Conservation (phyloP, 2,329 filamentous ascomycete genomes). For the Aureobasidium uvarum region DNA sequence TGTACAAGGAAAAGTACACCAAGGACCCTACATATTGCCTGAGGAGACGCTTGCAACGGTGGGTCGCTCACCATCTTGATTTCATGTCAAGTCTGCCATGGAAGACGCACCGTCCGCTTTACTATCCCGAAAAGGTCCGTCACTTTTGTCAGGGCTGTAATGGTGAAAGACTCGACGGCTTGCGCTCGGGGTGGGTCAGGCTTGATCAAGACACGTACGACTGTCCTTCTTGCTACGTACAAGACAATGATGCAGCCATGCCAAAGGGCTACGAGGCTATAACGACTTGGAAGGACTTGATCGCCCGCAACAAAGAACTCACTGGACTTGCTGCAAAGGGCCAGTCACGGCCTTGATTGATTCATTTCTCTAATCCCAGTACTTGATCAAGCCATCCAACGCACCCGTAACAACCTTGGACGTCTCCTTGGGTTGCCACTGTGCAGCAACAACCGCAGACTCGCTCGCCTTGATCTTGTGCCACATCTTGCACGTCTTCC, state of each 20-base stretch:
- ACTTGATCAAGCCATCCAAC: slow-evolving; percentile 81
- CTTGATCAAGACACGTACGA: neutral
- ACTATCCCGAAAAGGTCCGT: neutral
- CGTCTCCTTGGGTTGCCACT: slow-evolving; percentile 97
- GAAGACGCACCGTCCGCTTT: neutral
- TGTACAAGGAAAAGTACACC: too few species aligned
- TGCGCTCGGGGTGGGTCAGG: neutral
- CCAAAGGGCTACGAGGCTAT: neutral
- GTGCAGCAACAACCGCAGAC: slow-evolving; percentile 76
- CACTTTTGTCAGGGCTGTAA: neutral
- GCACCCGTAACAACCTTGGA: slow-evolving; percentile 92
- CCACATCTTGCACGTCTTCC: slow-evolving; percentile 99
- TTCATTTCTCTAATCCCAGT: slow-evolving; percentile 69
- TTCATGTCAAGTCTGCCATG: neutral
- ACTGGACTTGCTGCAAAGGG: neutral
- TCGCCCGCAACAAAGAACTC: neutral
- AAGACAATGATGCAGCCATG: neutral
- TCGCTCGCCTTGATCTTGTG: slow-evolving; percentile 89
- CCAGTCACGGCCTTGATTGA: neutral
- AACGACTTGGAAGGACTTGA: neutral
- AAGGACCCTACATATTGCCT: too few species aligned
- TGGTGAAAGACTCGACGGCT: neutral
- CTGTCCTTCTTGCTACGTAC: neutral
- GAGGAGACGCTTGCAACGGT: neutral
- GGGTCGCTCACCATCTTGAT: neutral